These are phyloP conservation scores for Rhodamnia argentea DNA, from an alignment of 345 rosid species.

Conservation along the genomic window DNA sequence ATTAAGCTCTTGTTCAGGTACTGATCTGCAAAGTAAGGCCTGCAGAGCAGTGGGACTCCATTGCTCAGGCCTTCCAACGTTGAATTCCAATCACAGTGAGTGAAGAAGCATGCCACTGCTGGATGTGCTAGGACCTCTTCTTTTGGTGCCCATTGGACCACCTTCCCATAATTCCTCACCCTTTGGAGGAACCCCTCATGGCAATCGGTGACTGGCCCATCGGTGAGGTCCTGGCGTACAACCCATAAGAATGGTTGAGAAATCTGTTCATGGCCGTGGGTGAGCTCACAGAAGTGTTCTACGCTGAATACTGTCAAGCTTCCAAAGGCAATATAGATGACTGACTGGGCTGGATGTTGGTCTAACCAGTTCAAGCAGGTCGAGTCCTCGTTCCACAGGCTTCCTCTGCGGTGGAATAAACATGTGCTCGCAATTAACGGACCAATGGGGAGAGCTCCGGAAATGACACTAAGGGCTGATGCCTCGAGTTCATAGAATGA, in stretches of 20 bases:
- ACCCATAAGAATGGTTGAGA: conserved; percentile 22
- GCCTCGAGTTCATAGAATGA: not conserved
- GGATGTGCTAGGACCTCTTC: conserved; percentile 15
- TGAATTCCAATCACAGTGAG: conserved; percentile 21
- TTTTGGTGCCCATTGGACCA: conserved; percentile 16
- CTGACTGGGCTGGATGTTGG: conserved; percentile 15
- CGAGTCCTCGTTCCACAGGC: conserved; percentile 14
- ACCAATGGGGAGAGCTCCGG: conserved; percentile 13
- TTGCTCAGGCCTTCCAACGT: conserved; percentile 3
- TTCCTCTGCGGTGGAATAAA: not conserved
- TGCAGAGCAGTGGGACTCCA: conserved; percentile 24
- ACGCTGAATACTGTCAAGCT: conserved; percentile 8
- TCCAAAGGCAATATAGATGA: conserved; percentile 46
- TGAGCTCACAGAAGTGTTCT: conserved; percentile 27
- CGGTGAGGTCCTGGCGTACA: conserved; percentile 4
- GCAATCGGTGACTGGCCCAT: not conserved
- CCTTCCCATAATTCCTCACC: not conserved
- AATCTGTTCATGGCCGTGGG: conserved; percentile 15
- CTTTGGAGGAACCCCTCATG: conserved; percentile 3
- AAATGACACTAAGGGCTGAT: not conserved
- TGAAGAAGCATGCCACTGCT: conserved; percentile 15
- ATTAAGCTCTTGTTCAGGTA: conserved; percentile 11
- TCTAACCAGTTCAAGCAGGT: conserved; percentile 35
- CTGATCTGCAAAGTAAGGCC: conserved; percentile 18
- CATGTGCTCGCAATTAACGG: conserved; percentile 4